Evolutionary conservation across 2,329 filamentous ascomycete species (phyloP).

Genomic region (Pseudonectria buxi): DNA sequence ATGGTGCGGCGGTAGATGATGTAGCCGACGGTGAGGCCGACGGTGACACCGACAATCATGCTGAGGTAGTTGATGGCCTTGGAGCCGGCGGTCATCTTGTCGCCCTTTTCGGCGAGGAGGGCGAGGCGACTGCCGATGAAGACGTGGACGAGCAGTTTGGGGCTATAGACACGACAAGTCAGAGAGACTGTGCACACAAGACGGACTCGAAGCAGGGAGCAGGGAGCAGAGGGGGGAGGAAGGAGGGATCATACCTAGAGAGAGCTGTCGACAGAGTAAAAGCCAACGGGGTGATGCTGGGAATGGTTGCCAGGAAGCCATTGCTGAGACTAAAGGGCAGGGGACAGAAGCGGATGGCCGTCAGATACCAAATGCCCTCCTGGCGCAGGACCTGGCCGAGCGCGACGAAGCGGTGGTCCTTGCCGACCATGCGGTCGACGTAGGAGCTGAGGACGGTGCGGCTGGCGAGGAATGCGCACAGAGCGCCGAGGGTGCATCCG

Average conservation of each 20-base stretch:
- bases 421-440: slow-evolving; percentile 72
- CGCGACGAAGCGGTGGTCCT: slow-evolving; percentile 82
- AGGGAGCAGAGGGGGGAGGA: neutral
- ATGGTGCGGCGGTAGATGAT: slow-evolving; percentile 75
- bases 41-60: slow-evolving; percentile 63
- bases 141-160: slow-evolving; percentile 84
- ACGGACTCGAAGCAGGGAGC: neutral
- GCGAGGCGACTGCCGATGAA: slow-evolving; percentile 86
- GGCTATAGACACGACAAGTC: slow-evolving; percentile 34
- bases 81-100: slow-evolving; percentile 71
- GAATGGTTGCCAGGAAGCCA: slow-evolving; percentile 88
- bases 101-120: slow-evolving; percentile 72
- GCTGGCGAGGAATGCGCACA: slow-evolving; percentile 72
- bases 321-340: slow-evolving; percentile 91
- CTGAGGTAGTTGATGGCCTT: slow-evolving; percentile 78
- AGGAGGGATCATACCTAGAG: slow-evolving; percentile 43
- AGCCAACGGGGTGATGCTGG: slow-evolving; percentile 67
- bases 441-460: slow-evolving; percentile 71
- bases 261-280: slow-evolving; percentile 80
- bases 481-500: slow-evolving; percentile 72
- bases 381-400: slow-evolving; percentile 81
- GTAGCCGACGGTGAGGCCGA: slow-evolving; percentile 72
- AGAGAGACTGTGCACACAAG: neutral
- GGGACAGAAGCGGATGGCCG: slow-evolving; percentile 88
- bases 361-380: slow-evolving; percentile 81